These are phyloP conservation scores for Fonticula alba DNA, from an alignment of 78 protist genomes.

Conservation along the genomic window DNA sequence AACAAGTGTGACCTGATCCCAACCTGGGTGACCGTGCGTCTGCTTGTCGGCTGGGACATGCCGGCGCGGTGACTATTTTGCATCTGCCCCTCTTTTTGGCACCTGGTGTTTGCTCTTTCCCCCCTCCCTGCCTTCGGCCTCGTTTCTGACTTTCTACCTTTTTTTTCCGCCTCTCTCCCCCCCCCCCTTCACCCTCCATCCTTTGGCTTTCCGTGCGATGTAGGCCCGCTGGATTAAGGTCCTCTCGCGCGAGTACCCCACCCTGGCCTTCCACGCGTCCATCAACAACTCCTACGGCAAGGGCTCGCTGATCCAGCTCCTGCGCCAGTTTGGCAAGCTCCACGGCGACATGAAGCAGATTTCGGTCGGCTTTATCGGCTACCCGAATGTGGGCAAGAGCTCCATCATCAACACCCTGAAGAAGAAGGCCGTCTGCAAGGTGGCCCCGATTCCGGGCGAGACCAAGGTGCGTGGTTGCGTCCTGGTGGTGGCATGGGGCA, in stretches of 20 bases:
- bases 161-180: background rate
- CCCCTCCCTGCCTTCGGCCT: background rate
- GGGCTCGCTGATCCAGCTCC: conserved; percentile 79
- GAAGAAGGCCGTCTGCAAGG: conserved; percentile 67
- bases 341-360: conserved; percentile 79
- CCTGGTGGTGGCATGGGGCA: background rate
- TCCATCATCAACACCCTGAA: conserved; percentile 88
- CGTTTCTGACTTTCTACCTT: background rate
- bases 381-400: conserved; percentile 91
- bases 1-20: conserved; percentile 98
- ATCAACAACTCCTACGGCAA: conserved; percentile 93
- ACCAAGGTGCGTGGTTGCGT: conserved; percentile 81
- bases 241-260: conserved; percentile 80
- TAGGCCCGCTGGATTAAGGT: conserved; percentile 62
- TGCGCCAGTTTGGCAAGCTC: conserved; percentile 69
- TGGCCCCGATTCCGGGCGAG: conserved; percentile 97
- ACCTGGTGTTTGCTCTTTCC: background rate
- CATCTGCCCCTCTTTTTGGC: too few species aligned
- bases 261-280: conserved; percentile 95
- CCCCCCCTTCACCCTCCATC: too few species aligned
- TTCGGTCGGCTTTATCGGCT: conserved; percentile 88
- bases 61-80: too few species aligned
- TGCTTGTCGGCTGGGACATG: too few species aligned
- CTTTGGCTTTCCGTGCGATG: too few species aligned
- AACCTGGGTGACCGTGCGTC: conserved; percentile 69